A percentile compares a stretch with the other conserved stretches of the same genome.
Evolutionary conservation across 345 rosid species (phyloP).

Genomic region (Cochlearia excelsa): DNA sequence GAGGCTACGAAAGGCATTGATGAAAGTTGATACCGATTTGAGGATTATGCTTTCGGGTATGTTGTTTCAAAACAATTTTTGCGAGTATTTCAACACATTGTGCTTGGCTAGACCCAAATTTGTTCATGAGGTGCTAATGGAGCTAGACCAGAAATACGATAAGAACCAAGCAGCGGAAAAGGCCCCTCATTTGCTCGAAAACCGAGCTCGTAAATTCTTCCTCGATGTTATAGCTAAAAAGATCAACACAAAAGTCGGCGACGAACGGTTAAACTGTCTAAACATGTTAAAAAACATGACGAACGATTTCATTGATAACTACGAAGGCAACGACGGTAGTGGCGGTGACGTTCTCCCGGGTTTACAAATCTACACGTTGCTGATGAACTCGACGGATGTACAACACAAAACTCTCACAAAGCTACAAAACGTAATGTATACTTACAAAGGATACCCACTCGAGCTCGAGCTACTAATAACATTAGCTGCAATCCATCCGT

Average conservation of each 20-base stretch:
- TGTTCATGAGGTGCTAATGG: conserved; percentile 62
- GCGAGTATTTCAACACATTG: conserved; percentile 90
- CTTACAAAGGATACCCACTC: conserved; percentile 61
- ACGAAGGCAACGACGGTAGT: conserved; percentile 54
- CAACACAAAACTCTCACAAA: conserved; percentile 60
- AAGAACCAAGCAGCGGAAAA: conserved; percentile 44
- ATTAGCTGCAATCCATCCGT: conserved; percentile 86
- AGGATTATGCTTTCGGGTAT: conserved; percentile 89
- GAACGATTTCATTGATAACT: conserved; percentile 71
- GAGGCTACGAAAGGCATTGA: conserved; percentile 80
- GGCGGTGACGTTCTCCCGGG: conserved; percentile 74
- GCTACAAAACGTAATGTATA: conserved; percentile 56
- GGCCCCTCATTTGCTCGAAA: conserved; percentile 65
- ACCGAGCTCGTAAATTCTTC: conserved; percentile 82
- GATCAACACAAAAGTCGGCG: conserved; percentile 60
- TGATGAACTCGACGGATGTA: conserved; percentile 80
- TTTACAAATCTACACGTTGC: conserved; percentile 74
- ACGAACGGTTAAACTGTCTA: conserved; percentile 74
- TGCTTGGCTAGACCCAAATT: conserved; percentile 91
- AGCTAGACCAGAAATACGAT: conserved; percentile 61
- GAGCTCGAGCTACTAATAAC: conserved; percentile 85
- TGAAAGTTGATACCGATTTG: conserved; percentile 80
- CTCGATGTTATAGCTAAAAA: conserved; percentile 72
- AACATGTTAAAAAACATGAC: conserved; percentile 78
- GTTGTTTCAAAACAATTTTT: conserved; percentile 91